Evolutionary conservation across 2,329 filamentous ascomycete genomes (phyloP).

Genomic region (Fusarium sp.): DNA sequence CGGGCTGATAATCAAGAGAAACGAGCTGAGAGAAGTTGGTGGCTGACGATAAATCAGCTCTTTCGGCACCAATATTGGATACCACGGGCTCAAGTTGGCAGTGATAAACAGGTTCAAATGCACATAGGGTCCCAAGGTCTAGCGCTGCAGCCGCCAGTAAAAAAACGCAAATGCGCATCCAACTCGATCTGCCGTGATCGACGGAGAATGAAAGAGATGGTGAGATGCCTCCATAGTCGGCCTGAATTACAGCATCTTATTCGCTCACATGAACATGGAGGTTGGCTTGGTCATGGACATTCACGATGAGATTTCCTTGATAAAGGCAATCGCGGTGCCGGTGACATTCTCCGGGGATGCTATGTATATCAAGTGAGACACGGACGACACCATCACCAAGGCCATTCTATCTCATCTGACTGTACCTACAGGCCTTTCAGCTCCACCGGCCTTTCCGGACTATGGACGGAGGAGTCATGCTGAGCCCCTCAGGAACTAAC

Average conservation of each 20-base stretch:
- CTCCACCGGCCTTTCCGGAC: conserved; percentile 38
- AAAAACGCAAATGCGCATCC: conserved; percentile 20
- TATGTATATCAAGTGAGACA: conserved; percentile 46
- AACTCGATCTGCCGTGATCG: conserved; percentile 25
- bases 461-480: conserved; percentile 45
- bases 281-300: conserved; percentile 19
- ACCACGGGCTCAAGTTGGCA: conserved; percentile 31
- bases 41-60: conserved; percentile 39
- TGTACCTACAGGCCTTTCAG: conserved; percentile 40
- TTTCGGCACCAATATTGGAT: conserved; percentile 15
- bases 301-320: conserved; percentile 16
- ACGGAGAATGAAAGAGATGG: conserved; percentile 16
- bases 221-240: conserved; percentile 11
- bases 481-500: conserved; percentile 27
- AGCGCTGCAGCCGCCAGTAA: conserved; percentile 42
- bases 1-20: conserved; percentile 33
- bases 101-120: conserved; percentile 42
- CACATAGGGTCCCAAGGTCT: conserved; percentile 38
- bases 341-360: conserved; percentile 22
- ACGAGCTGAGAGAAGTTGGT: conserved; percentile 43
- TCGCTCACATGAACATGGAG: conserved; percentile 24
- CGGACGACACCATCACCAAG: conserved; percentile 47
- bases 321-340: conserved; percentile 32
- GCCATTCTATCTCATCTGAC: conserved; percentile 48
- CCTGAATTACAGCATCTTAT: conserved; percentile 11